Base-by-base conservation (phyloP, 495 filamentous ascomycete species). In the Hypoxylon lenormandii region DNA sequence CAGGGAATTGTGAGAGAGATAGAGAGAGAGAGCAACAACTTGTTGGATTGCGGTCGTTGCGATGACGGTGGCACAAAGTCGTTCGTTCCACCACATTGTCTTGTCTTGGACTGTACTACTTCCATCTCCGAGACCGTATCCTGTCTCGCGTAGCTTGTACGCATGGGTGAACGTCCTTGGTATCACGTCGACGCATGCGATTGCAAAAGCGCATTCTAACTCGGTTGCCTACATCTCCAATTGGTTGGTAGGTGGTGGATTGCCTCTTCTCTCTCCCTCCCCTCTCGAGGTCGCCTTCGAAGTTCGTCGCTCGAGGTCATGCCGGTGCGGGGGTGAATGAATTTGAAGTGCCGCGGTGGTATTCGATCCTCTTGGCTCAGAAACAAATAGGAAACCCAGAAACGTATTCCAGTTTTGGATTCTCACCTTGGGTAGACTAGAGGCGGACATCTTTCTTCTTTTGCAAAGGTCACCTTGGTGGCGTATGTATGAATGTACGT, bases 161-260 rank as follows among this genome's bases (percentile, higher is more conserved):
- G 28, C 72, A 69, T 64, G 66, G 54, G 53, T 62, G 71, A 76
- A 74, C 71, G 68, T 62, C 65, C 58, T 68, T 57, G 55, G 71
- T 74, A 69, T 60, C 59, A 72, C 71, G 59, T 59, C 68, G 63
- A 73, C 65, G 53, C 60, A 71, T 60, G 68, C 68, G 50, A 74
- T 72, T 63, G 72, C 65, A 60, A 72, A 40, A 57, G 56, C 47
- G 42, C 16, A 18, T 42, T 28, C 51, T 45, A 37, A 48, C 68
- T 76, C 74, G 74, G 74, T 62, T 76, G 74, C 72, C 56, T 68
- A 65, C 67, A 60, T 46, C 52, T 59, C 62, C 74, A 76, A 74
- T 76, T 72, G 71, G 74, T 70, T 53, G 65, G 50, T 54, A 52
- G 68, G 56, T 66, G 51, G 58, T 66, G 51, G 58, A 46, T 30